These are phyloP conservation scores for Pulveroboletus sp. DNA, from an alignment of 768 basidiomycete species.

Conservation along the genomic window DNA sequence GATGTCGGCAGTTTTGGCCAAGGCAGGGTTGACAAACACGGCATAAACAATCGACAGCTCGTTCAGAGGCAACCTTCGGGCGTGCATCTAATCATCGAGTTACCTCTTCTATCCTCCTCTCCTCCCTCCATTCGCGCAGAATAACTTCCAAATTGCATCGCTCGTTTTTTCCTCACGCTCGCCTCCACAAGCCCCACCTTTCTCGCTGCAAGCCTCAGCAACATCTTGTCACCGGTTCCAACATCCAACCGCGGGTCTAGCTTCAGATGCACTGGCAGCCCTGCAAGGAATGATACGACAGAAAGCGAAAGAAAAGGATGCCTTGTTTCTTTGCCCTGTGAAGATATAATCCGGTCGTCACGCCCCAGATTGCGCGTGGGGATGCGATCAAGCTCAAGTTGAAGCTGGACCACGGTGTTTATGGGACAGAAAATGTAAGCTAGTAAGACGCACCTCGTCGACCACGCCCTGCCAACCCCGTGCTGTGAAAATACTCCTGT, in stretches of 20 bases:
- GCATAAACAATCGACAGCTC: slow-evolving; percentile 17
- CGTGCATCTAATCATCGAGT: slow-evolving; percentile 27
- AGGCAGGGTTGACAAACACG: slow-evolving; percentile 18
- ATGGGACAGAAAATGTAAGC: not conserved
- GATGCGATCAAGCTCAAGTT: slow-evolving; percentile 83
- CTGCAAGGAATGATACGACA: slow-evolving; percentile 72
- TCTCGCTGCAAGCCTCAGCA: slow-evolving; percentile 67
- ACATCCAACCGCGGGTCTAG: slow-evolving; percentile 67
- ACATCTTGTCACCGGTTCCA: slow-evolving; percentile 87
- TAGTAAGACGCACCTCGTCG: slow-evolving; percentile 55
- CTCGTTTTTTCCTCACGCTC: slow-evolving; percentile 76
- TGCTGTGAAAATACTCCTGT: slow-evolving; percentile 65
- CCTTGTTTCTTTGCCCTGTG: slow-evolving; percentile 86
- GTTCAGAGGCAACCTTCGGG: not conserved
- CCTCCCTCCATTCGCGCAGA: slow-evolving; percentile 77
- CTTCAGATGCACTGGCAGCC: slow-evolving; percentile 77
- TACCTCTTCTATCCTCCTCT: slow-evolving; percentile 48
- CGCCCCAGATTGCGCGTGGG: slow-evolving; percentile 87
- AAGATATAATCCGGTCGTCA: slow-evolving; percentile 91
- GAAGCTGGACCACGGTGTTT: slow-evolving; percentile 50
- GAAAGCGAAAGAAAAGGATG: slow-evolving; percentile 86
- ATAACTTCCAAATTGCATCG: slow-evolving; percentile 95
- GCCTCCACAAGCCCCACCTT: slow-evolving; percentile 75
- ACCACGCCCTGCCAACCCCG: slow-evolving; percentile 75
- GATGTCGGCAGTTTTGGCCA: not conserved